These are phyloP conservation scores for Backusella westeae DNA, from an alignment of 192 early-diverging fungal genomes.

Conservation along the genomic window DNA sequence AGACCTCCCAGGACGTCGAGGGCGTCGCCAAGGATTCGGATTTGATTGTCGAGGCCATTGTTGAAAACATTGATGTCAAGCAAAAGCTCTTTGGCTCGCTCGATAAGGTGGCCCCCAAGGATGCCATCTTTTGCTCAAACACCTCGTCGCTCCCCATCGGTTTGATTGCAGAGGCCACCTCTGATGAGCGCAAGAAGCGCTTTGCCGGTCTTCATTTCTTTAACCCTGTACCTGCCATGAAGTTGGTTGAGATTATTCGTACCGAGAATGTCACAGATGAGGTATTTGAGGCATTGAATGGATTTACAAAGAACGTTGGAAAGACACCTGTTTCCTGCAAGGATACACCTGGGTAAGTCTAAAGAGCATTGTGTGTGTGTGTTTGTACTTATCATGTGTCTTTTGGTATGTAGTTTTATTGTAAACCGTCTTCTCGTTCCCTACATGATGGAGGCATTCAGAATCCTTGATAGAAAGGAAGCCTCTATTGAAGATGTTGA, in stretches of 20 bases:
- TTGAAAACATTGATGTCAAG: constrained; percentile 91
- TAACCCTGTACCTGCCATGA: constrained; percentile 99
- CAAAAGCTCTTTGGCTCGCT: constrained; percentile 74
- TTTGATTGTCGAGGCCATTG: constrained; percentile 93
- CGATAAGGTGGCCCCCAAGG: constrained; percentile 67
- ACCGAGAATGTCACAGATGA: constrained; percentile 59
- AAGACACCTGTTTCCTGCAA: constrained; percentile 93
- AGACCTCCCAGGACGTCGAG: constrained; percentile 60
- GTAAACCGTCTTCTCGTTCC: constrained; percentile 96
- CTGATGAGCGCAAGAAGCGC: constrained; percentile 45
- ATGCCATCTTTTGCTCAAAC: constrained; percentile 87
- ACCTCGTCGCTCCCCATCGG: constrained; percentile 88
- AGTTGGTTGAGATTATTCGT: constrained; percentile 91
- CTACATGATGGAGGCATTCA: constrained; percentile 94
- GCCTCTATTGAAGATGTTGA: constrained; percentile 86
- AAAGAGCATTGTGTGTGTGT: background rate
- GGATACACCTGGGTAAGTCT: constrained; percentile 86
- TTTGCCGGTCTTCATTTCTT: constrained; percentile 96
- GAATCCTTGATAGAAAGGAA: constrained; percentile 88
- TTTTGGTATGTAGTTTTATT: constrained; percentile 58
- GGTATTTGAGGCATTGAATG: constrained; percentile 63
- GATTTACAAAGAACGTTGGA: constrained; percentile 70
- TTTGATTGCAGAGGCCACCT: constrained; percentile 72
- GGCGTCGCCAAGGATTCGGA: constrained; percentile 65
- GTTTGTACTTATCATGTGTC: background rate